Percentiles rank a stretch among this genome's conserved stretches.
Evolutionary conservation across 805 yeast species (phyloP).

Genomic region (Barnettozyma siamensis): DNA sequence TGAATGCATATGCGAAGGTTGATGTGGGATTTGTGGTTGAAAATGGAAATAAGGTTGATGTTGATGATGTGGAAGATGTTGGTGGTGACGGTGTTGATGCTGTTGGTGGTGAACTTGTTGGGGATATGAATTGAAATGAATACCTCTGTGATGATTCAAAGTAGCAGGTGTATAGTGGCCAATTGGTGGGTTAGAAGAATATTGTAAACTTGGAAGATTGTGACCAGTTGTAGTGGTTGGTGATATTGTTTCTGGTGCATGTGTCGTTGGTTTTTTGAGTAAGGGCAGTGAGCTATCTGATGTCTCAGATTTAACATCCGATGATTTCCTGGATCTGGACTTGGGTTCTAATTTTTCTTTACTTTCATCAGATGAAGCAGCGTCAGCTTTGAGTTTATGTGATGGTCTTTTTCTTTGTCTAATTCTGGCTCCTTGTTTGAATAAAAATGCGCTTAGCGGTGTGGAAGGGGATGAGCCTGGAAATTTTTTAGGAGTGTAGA

Average conservation of each 20-base stretch:
- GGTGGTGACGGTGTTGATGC: not conserved
- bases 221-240: not conserved
- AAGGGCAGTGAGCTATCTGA: not conserved
- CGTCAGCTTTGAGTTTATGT: slow-evolving; percentile 26
- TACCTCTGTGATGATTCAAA: too few relatives aligned
- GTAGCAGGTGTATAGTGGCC: too few relatives aligned
- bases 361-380: not conserved
- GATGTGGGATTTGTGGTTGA: not conserved
- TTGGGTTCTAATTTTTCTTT: too few relatives aligned
- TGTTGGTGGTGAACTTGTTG: too few relatives aligned
- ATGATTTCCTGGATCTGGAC: not conserved
- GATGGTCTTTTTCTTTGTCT: slow-evolving; percentile 26
- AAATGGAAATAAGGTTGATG: not conserved
- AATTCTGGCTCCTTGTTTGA: slow-evolving; percentile 28
- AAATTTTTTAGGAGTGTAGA: slow-evolving; percentile 28
- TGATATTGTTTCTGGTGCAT: not conserved
- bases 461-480: slow-evolving; percentile 28
- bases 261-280: not conserved
- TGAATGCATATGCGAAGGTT: slow-evolving; percentile 11
- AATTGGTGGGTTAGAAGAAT: too few relatives aligned
- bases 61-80: not conserved
- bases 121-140: too few relatives aligned
- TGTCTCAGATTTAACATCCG: not conserved
- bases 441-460: slow-evolving; percentile 24
- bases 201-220: too few relatives aligned